These are phyloP conservation scores for Colletotrichum sp. DNA, from an alignment of 2,329 filamentous ascomycete genomes.

Conservation along the genomic window DNA sequence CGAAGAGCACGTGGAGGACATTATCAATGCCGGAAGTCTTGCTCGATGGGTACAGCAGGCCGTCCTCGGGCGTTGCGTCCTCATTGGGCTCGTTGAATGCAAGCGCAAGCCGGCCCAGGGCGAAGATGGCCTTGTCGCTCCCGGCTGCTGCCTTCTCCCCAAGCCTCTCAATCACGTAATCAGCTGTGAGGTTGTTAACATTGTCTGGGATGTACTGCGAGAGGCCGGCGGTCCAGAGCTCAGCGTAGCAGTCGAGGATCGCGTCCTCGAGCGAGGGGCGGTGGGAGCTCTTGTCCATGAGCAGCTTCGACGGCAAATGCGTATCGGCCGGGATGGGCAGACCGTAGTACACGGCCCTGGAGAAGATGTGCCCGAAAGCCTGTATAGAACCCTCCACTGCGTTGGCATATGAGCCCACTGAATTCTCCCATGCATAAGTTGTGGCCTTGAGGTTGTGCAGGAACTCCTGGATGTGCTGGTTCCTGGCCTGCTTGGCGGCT, in stretches of 20 bases:
- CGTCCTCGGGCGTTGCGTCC: slow-evolving; percentile 24
- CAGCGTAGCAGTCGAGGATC: slow-evolving; percentile 48
- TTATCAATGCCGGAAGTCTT: slow-evolving; percentile 14
- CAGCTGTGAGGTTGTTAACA: slow-evolving; percentile 32
- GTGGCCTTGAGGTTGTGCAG: slow-evolving; percentile 42
- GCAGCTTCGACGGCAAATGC: slow-evolving; percentile 34
- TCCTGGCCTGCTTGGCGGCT: slow-evolving; percentile 27
- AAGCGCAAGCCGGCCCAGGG: slow-evolving; percentile 78
- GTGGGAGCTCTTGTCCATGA: slow-evolving; percentile 29
- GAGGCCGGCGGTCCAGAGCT: slow-evolving; percentile 52
- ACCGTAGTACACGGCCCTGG: slow-evolving; percentile 50
- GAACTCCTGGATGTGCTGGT: slow-evolving; percentile 9
- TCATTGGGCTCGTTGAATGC: slow-evolving; percentile 51
- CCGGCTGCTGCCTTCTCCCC: slow-evolving; percentile 76
- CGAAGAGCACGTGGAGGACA: slow-evolving; percentile 68
- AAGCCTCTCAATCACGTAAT: slow-evolving; percentile 65
- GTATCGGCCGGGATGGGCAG: slow-evolving; percentile 29
- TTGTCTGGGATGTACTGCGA: slow-evolving; percentile 27
- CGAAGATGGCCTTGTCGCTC: slow-evolving; percentile 81
- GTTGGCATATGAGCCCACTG: slow-evolving; percentile 47
- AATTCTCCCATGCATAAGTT: slow-evolving; percentile 46
- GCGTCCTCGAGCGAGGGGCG: slow-evolving; percentile 45
- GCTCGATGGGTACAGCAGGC: neutral
- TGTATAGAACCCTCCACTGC: slow-evolving; percentile 52
- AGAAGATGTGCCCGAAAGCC: slow-evolving; percentile 49